phyloP scores from a whole-genome alignment of 2,329 filamentous ascomycete species.

The Claviceps spartinae region DNA sequence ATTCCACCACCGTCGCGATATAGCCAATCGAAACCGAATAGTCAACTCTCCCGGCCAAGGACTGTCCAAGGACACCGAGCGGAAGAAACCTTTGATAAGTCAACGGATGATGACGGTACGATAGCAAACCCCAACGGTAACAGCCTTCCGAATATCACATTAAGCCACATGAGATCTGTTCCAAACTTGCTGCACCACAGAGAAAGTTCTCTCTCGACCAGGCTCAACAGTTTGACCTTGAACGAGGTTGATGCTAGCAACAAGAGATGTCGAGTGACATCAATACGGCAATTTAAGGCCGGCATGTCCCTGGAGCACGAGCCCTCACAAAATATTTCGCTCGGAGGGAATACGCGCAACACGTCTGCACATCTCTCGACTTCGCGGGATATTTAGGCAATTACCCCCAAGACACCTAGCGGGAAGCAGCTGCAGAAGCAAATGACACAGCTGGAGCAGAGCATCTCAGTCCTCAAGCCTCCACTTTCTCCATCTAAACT shows the following conservation, averaged over 20 bases:
- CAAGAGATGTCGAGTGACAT: slow-evolving; percentile 34
- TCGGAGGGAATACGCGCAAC: slow-evolving; percentile 3
- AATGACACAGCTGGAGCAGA: slow-evolving; percentile 19
- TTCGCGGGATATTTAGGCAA: slow-evolving; percentile 18
- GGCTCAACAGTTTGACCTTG: slow-evolving; percentile 27
- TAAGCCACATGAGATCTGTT: slow-evolving; percentile 14
- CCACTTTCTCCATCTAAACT: slow-evolving; percentile 25
- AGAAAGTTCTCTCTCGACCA: slow-evolving; percentile 30
- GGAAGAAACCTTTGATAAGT: slow-evolving; percentile 24
- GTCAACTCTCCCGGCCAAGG: slow-evolving; percentile 22
- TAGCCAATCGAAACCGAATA: slow-evolving; percentile 30
- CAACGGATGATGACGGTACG: slow-evolving; percentile 23
- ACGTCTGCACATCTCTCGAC: slow-evolving; percentile 7
- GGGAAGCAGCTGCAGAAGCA: slow-evolving; percentile 18
- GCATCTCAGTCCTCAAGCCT: slow-evolving; percentile 21
- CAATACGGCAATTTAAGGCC: slow-evolving; percentile 13
- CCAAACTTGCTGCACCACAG: slow-evolving; percentile 19
- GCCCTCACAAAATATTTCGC: slow-evolving; percentile 10
- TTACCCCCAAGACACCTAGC: slow-evolving; percentile 21
- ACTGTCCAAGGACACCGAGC: slow-evolving; percentile 28
- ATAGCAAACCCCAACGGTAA: slow-evolving; percentile 6
- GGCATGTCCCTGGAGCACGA: slow-evolving; percentile 13
- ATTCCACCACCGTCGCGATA: slow-evolving; percentile 38
- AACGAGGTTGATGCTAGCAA: slow-evolving; percentile 13
- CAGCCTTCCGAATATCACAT: slow-evolving; percentile 10